phyloP scores from a whole-genome alignment of 169 alveolate genomes.

The Theileria annulata region DNA sequence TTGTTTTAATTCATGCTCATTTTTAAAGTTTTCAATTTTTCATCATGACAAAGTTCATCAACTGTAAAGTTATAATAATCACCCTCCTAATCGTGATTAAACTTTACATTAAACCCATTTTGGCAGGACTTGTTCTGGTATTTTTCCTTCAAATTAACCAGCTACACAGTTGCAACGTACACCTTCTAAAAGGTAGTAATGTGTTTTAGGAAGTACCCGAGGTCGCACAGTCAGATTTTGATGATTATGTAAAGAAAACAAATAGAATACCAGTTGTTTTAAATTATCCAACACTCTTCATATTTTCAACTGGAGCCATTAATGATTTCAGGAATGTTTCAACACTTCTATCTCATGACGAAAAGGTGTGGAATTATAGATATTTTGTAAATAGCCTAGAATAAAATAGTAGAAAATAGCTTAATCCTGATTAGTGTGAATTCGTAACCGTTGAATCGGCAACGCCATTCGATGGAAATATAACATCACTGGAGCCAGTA shows the following conservation, averaged over 20 bases:
- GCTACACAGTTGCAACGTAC: background rate
- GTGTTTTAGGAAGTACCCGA: conserved; percentile 24
- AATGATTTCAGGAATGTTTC: conserved; percentile 32
- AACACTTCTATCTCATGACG: conserved; percentile 30
- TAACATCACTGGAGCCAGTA: conserved; percentile 41
- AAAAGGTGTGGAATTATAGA: conserved; percentile 14
- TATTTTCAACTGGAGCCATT: conserved; percentile 11
- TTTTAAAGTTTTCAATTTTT: background rate
- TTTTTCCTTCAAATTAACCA: too few relatives aligned
- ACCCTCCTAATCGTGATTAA: too few relatives aligned
- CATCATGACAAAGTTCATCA: too few relatives aligned
- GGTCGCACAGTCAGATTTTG: conserved; percentile 34
- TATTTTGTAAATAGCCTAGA: too few relatives aligned
- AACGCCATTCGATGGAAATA: conserved; percentile 21
- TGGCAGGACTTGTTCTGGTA: too few relatives aligned
- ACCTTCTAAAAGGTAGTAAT: background rate
- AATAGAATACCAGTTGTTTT: conserved; percentile 48
- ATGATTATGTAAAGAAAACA: conserved; percentile 21
- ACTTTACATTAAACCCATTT: too few relatives aligned
- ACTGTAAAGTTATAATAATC: too few relatives aligned
- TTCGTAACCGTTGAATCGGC: conserved; percentile 40
- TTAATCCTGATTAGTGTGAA: conserved; percentile 62
- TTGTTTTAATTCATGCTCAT: background rate
- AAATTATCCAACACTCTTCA: conserved; percentile 40
- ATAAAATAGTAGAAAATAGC: too few relatives aligned